These are phyloP conservation scores for Zarea fungicola DNA, from an alignment of 2,329 filamentous ascomycete species.

Conservation along the genomic window DNA sequence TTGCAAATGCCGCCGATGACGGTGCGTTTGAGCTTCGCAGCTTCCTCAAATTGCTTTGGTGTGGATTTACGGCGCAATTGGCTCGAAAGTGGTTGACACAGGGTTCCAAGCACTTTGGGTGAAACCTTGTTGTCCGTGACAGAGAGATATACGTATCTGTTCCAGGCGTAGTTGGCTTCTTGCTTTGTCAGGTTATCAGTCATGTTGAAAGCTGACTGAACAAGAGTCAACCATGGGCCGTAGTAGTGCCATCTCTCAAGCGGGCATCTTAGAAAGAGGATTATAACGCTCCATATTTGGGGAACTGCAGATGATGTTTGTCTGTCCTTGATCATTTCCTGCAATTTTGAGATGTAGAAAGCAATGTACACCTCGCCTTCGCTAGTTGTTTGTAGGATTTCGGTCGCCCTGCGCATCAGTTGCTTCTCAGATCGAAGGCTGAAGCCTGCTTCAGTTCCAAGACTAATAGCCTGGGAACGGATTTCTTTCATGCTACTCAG, in stretches of 20 bases:
- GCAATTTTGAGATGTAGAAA: slow-evolving; percentile 62
- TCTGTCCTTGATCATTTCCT: slow-evolving; percentile 60
- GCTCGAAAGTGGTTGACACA: slow-evolving; percentile 63
- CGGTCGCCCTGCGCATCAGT: slow-evolving; percentile 60
- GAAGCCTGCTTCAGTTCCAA: slow-evolving; percentile 67
- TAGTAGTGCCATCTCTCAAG: slow-evolving; percentile 68
- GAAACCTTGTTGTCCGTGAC: slow-evolving; percentile 57
- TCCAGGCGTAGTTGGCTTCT: slow-evolving; percentile 82
- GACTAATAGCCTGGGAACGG: slow-evolving; percentile 64
- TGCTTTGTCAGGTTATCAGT: slow-evolving; percentile 64
- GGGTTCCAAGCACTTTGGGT: slow-evolving; percentile 30
- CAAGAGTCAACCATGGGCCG: slow-evolving; percentile 68
- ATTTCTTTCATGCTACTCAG: slow-evolving; percentile 74
- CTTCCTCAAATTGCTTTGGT: slow-evolving; percentile 51
- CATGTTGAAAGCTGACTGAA: slow-evolving; percentile 80
- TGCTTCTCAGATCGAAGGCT: slow-evolving; percentile 63
- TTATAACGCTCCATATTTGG: slow-evolving; percentile 81
- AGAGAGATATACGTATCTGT: slow-evolving; percentile 71
- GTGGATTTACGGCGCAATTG: slow-evolving; percentile 62
- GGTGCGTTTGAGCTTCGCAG: slow-evolving; percentile 42
- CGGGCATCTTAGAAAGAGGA: slow-evolving; percentile 67
- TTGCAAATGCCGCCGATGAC: slow-evolving; percentile 70
- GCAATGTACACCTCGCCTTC: slow-evolving; percentile 61
- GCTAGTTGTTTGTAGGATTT: slow-evolving; percentile 50
- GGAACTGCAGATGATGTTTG: slow-evolving; percentile 57